Evolutionary conservation across 495 filamentous ascomycete genomes (phyloP).

Genomic region (Chlorociboria aeruginascens): DNA sequence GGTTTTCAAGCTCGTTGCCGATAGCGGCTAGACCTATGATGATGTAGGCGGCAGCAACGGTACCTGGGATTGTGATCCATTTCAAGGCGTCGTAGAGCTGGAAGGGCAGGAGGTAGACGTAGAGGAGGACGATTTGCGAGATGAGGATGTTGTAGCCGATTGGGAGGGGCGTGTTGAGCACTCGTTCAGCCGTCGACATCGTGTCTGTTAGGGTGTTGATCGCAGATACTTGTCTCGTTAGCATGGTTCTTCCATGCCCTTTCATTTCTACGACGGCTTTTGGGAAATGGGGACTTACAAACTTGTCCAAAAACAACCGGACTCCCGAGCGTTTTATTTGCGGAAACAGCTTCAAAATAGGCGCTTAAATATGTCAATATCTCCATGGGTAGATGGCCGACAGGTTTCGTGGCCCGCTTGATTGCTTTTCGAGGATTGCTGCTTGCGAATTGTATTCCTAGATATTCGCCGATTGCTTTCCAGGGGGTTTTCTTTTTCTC

Average conservation of each 20-base stretch:
- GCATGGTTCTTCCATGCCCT: background rate
- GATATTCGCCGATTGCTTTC: constrained; percentile 53
- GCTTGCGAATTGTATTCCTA: constrained; percentile 57
- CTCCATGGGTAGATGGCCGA: constrained; percentile 70
- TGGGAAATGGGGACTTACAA: constrained; percentile 3
- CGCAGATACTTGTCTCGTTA: constrained; percentile 22
- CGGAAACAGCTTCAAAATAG: constrained; percentile 45
- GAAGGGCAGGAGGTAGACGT: constrained; percentile 74
- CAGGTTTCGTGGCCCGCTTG: constrained; percentile 47
- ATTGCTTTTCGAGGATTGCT: constrained; percentile 64
- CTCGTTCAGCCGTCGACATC: constrained; percentile 61
- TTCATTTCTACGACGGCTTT: background rate
- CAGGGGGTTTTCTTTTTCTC: constrained; percentile 31
- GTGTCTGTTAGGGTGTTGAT: constrained; percentile 58
- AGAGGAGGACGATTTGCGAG: constrained; percentile 79
- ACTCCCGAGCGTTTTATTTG: constrained; percentile 40
- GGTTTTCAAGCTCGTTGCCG: constrained; percentile 80
- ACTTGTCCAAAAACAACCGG: constrained; percentile 22
- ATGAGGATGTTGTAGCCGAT: constrained; percentile 80
- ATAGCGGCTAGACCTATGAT: constrained; percentile 83
- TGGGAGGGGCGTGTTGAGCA: constrained; percentile 75
- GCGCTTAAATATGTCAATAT: constrained; percentile 60
- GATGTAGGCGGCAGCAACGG: constrained; percentile 69
- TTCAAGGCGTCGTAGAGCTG: constrained; percentile 51
- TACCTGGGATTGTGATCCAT: constrained; percentile 80